These are phyloP conservation scores for Saccharomycopsis microspora DNA, from an alignment of 805 yeast species.

Conservation along the genomic window DNA sequence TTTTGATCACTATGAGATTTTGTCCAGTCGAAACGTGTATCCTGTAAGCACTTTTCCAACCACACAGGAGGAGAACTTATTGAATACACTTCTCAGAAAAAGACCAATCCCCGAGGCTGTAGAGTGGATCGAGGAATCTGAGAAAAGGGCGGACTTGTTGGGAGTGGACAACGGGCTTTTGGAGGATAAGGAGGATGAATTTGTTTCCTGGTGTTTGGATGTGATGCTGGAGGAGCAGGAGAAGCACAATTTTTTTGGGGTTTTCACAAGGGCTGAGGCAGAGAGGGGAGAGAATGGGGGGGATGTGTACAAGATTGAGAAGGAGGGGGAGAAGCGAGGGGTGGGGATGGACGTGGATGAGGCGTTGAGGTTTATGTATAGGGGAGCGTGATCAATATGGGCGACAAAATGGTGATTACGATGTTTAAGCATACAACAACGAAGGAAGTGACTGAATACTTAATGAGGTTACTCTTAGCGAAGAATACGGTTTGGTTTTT, in stretches of 20 bases:
- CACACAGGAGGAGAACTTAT: slow-evolving; percentile 67
- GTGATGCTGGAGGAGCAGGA: slow-evolving; percentile 5
- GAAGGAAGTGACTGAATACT: no score
- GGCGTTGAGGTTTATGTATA: slow-evolving; percentile 13
- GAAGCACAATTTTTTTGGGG: slow-evolving; percentile 12
- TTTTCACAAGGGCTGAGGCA: slow-evolving; percentile 15
- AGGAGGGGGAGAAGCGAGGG: neutral
- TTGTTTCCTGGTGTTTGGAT: slow-evolving; percentile 11
- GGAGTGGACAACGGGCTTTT: slow-evolving; percentile 1
- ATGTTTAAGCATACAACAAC: no score
- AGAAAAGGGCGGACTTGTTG: slow-evolving; percentile 4
- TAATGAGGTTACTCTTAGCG: no score
- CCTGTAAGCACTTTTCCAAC: slow-evolving; percentile 84
- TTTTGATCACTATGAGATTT: slow-evolving; percentile 43
- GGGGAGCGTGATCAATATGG: neutral
- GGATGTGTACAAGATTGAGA: slow-evolving; percentile 4
- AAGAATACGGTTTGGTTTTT: no score
- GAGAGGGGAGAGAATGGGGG: slow-evolving; percentile 7
- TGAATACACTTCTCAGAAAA: slow-evolving; percentile 78
- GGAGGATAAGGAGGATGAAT: slow-evolving; percentile 3
- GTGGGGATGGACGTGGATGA: slow-evolving; percentile 7
- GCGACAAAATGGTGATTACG: no score
- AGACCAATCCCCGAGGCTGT: slow-evolving; percentile 86
- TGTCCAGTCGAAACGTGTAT: slow-evolving; percentile 62
- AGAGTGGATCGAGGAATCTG: slow-evolving; percentile 58